Evolutionary conservation across 805 yeast genomes (phyloP).

Genomic region (Schwanniomyces sp.): DNA sequence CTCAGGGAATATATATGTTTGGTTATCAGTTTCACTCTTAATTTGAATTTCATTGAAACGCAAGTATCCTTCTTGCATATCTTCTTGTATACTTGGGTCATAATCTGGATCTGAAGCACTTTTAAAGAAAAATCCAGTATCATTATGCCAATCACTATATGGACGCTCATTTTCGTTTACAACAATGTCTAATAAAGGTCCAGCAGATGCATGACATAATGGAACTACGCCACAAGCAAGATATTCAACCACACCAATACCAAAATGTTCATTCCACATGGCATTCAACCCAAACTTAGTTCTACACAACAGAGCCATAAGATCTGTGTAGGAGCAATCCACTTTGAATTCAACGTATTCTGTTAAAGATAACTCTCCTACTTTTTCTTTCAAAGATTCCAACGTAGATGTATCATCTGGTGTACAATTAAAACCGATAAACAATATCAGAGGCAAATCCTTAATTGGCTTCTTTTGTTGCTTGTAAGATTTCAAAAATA

Average conservation of each 20-base stretch:
- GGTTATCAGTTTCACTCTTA: conserved; percentile 1
- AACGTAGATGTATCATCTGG: conserved; percentile 64
- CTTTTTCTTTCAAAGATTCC: conserved; percentile 43
- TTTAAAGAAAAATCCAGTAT: conserved; percentile 80
- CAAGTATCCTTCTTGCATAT: conserved; percentile 2
- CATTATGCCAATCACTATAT: conserved; percentile 29
- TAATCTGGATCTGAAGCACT: conserved; percentile 73
- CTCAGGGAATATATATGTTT: conserved; percentile 32
- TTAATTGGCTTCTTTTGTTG: conserved; percentile 13
- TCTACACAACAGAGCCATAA: conserved; percentile 51
- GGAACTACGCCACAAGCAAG: conserved; percentile 85
- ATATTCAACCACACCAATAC: conserved; percentile 95
- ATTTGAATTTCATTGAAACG: conserved; percentile 9
- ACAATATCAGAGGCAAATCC: conserved; percentile 55
- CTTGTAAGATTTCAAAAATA: conserved; percentile 40
- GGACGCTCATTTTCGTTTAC: conserved; percentile 11
- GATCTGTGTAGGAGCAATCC: conserved; percentile 70
- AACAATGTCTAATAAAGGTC: conserved; percentile 90
- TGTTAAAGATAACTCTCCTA: conserved; percentile 24
- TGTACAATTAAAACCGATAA: conserved; percentile 85
- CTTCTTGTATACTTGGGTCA: conserved; percentile 9
- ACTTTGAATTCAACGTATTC: conserved; percentile 55
- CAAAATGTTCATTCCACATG: conserved; percentile 99
- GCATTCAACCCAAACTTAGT: conserved; percentile 84
- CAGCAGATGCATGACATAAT: conserved; percentile 91